Conservation (phyloP, 441 rosid species). For the Erysimum pusillum region DNA sequence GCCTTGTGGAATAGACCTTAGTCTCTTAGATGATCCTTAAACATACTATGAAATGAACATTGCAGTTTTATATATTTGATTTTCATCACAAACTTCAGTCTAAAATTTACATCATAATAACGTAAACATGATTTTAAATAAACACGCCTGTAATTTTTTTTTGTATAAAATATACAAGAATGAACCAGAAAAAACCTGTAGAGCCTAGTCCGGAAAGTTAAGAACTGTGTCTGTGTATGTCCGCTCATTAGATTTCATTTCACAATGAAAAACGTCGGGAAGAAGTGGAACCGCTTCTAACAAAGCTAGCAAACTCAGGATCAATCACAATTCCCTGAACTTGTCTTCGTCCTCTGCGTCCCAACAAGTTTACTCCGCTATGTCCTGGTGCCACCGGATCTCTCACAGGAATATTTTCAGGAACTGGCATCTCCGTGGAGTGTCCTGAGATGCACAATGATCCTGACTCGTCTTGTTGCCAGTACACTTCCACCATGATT, state of each 20-base stretch:
- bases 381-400: slow-evolving; percentile 76
- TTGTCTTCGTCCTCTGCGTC: slow-evolving; percentile 49
- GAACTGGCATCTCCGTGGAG: slow-evolving; percentile 72
- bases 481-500: slow-evolving; percentile 89
- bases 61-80: not conserved
- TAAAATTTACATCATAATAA: slow-evolving; percentile 38
- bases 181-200: slow-evolving; percentile 12
- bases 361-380: slow-evolving; percentile 56
- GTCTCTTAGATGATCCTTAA: not conserved
- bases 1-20: slow-evolving; percentile 54
- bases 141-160: slow-evolving; percentile 31
- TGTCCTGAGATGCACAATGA: slow-evolving; percentile 90
- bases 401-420: slow-evolving; percentile 51
- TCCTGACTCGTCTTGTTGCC: slow-evolving; percentile 88
- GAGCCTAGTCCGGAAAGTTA: slow-evolving; percentile 8
- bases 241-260: slow-evolving; percentile 17
- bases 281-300: slow-evolving; percentile 39
- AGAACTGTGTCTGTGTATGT: not conserved
- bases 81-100: slow-evolving; percentile 23
- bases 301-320: slow-evolving; percentile 46
- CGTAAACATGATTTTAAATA: slow-evolving; percentile 5
- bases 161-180: slow-evolving; percentile 1
- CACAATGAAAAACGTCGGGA: slow-evolving; percentile 39
- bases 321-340: slow-evolving; percentile 73
- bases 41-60: slow-evolving; percentile 12